Evolutionary conservation across 192 early-diverging fungal genomes (phyloP).

Genomic region (Coemansia guatemalensis): DNA sequence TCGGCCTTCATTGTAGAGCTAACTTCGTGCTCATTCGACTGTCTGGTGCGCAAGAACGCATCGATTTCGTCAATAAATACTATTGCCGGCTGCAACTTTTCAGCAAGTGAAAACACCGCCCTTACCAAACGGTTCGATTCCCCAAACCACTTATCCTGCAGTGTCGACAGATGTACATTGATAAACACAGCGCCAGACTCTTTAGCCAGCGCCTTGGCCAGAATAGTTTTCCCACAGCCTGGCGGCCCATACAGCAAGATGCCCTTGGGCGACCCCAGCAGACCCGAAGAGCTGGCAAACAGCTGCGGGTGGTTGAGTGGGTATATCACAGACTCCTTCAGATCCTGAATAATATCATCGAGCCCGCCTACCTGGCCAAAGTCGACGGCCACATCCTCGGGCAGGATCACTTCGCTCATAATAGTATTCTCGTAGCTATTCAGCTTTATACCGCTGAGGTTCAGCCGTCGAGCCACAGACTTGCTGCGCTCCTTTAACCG

Average conservation of each 20-base stretch:
- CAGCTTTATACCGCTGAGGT: constrained; percentile 61
- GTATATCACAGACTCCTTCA: constrained; percentile 95
- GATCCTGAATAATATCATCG: constrained; percentile 84
- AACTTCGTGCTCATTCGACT: constrained; percentile 91
- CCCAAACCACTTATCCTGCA: constrained; percentile 98
- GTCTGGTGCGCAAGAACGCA: constrained; percentile 88
- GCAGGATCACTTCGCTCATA: constrained; percentile 88
- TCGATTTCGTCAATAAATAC: constrained; percentile 99
- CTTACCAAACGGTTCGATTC: constrained; percentile 93
- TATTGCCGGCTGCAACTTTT: constrained; percentile 93
- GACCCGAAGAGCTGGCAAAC: constrained; percentile 78
- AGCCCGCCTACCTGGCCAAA: constrained; percentile 94
- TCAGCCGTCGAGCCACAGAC: constrained; percentile 33
- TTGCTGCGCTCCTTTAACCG: constrained; percentile 71
- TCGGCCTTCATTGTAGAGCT: constrained; percentile 99
- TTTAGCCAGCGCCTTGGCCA: constrained; percentile 95
- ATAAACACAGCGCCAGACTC: constrained; percentile 98
- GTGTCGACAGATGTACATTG: constrained; percentile 93
- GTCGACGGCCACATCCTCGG: constrained; percentile 83
- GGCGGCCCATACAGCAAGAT: constrained; percentile 95
- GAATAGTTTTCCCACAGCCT: constrained; percentile 97
- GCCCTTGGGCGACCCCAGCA: constrained; percentile 92
- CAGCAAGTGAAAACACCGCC: constrained; percentile 90
- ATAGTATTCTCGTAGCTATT: constrained; percentile 94
- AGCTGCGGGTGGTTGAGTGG: constrained; percentile 92